phyloP scores from a whole-genome alignment of 139 green algal genomes.

The Pedinophyceae sp. region DNA sequence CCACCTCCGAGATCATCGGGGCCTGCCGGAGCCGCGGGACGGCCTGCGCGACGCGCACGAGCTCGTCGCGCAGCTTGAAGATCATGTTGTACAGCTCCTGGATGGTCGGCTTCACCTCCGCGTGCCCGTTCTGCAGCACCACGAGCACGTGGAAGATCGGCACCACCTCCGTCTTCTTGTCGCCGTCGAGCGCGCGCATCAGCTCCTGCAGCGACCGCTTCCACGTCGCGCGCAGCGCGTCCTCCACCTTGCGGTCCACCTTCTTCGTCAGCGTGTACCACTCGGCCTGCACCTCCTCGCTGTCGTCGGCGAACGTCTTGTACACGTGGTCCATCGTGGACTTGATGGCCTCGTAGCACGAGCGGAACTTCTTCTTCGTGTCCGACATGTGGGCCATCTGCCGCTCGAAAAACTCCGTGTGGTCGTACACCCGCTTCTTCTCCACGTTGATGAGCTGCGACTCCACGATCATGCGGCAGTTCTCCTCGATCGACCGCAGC shows the following conservation, averaged over 20 bases:
- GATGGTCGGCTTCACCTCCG: slow-evolving; percentile 52
- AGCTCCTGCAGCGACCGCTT: slow-evolving; percentile 65
- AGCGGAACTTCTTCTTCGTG: slow-evolving; percentile 9
- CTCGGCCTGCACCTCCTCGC: slow-evolving; percentile 67
- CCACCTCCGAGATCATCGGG: background rate
- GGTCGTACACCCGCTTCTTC: slow-evolving; percentile 72
- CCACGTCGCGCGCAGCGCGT: slow-evolving; percentile 51
- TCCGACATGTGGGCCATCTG: slow-evolving; percentile 43
- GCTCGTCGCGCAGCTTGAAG: slow-evolving; percentile 29
- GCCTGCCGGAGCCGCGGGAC: slow-evolving; percentile 5
- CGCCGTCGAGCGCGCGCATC: slow-evolving; percentile 57
- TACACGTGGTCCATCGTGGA: slow-evolving; percentile 34
- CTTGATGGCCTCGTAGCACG: slow-evolving; percentile 31
- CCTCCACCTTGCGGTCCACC: slow-evolving; percentile 64
- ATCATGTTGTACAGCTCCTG: slow-evolving; percentile 70
- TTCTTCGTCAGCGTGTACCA: slow-evolving; percentile 62
- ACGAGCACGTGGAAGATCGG: slow-evolving; percentile 4
- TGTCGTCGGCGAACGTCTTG: slow-evolving; percentile 54
- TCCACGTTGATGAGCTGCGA: slow-evolving; percentile 58
- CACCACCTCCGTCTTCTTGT: slow-evolving; percentile 43
- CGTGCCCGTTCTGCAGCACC: slow-evolving; percentile 39
- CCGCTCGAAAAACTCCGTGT: slow-evolving; percentile 48
- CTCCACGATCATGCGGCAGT: slow-evolving; percentile 38
- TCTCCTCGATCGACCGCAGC: slow-evolving; percentile 31
- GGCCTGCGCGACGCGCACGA: slow-evolving; percentile 13